Evolutionary conservation across 371 early-diverging fungal species (phyloP).

Genomic region (Blakeslea trispora): DNA sequence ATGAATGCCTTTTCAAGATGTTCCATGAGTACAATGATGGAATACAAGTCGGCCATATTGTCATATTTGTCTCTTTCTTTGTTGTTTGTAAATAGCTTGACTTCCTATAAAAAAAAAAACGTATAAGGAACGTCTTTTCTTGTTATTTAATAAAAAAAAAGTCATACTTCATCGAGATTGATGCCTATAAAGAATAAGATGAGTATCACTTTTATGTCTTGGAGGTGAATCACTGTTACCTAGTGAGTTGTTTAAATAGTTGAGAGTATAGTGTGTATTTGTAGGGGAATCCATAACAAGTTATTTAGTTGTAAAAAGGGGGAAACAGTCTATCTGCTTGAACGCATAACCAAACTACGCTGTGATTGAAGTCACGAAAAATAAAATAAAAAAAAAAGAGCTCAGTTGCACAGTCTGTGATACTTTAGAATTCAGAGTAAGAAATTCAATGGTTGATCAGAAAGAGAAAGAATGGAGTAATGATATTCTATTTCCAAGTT

Average conservation of each 20-base stretch:
- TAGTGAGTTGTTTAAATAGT: slow-evolving; percentile 23
- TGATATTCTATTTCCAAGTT: too few species aligned
- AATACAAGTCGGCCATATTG: slow-evolving; percentile 90
- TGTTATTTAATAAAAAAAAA: too few species aligned
- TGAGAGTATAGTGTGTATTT: slow-evolving; percentile 35
- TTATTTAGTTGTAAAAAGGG: not conserved
- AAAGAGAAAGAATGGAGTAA: too few species aligned
- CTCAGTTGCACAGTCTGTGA: too few species aligned
- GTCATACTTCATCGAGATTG: slow-evolving; percentile 53
- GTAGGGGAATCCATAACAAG: slow-evolving; percentile 32
- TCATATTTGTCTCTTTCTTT: slow-evolving; percentile 91
- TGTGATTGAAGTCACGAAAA: too few species aligned
- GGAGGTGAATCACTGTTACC: slow-evolving; percentile 10
- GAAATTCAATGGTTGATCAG: too few species aligned
- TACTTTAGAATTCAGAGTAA: too few species aligned
- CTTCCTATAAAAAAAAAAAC: slow-evolving; percentile 45
- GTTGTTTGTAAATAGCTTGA: slow-evolving; percentile 75
- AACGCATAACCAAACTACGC: not conserved
- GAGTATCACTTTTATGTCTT: not conserved
- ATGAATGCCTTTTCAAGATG: slow-evolving; percentile 94
- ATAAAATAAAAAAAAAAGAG: too few species aligned
- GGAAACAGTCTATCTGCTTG: not conserved
- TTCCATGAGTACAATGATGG: slow-evolving; percentile 88
- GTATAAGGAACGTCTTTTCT: not conserved
- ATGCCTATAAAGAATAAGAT: slow-evolving; percentile 22